Evolutionary conservation across 106 monocot species (phyloP), one percentile per base, ranked within the genome.

Genomic region (Apostasia shenzhenica): DNA sequence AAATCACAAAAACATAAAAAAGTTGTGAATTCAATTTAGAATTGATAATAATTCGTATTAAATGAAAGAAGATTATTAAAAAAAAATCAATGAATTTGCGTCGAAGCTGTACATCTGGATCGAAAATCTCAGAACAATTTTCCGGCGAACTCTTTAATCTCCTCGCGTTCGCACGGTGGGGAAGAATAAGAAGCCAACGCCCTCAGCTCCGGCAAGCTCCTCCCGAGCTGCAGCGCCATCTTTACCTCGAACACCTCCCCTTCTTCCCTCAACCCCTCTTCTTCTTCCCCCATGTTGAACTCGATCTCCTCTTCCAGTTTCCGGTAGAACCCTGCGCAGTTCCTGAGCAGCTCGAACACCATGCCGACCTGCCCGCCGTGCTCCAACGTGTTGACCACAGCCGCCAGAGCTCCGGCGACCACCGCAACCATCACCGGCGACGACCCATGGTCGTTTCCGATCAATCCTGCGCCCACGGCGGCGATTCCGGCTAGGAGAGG

Each of bases 221-320:
- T 82, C 1, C 91, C 94, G 3, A 95, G 91, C 60, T 78, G 80
- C 72, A 95, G 52, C 38, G 88, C 91, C 75, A 88, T 57, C 78
- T 82, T 88, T 57, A 83, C 52, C 76, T 76, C 67, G 55, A 91
- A 81, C 77, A 91, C 4, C 78, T 95, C 94, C 7, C 85, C 85
- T 46, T 94, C 70, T 55, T 85, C 91, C 44, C 86, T 72, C 70
- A 59, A 76, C 57, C 67, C 71, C 45, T 69, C 59, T 0, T 91
- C 85, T 1, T 45, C 37, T 69, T 73, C 76, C 37, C 10, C 57
- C 62, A 76, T 55, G 44, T 72, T 77, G 37, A 38, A 50, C 76
- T 73, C 81, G 6, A 81, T 81, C 64, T 76, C 72, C 73, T 95
- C 94, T 63, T 76, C 81, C 67, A 81, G 48, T 1, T 26, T 54